phyloP scores from a whole-genome alignment of 495 filamentous ascomycete species.

The Annulohypoxylon maeteangense region DNA sequence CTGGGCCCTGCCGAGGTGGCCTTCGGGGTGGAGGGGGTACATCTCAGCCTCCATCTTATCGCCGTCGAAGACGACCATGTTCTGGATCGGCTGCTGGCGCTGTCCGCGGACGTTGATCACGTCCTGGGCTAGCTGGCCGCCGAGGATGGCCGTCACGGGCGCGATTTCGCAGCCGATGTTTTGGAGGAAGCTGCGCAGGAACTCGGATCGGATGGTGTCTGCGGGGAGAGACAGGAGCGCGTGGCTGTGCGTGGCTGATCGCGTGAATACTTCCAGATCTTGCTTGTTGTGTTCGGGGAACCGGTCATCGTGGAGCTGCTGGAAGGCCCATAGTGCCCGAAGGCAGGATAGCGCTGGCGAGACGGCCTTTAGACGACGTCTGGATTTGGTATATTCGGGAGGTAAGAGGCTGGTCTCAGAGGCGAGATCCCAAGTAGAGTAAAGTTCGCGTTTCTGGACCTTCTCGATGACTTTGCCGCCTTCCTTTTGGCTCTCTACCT shows the following conservation, averaged over 20 bases:
- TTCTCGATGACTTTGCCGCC: conserved; percentile 79
- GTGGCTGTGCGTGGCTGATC: conserved; percentile 77
- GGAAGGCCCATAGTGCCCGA: conserved; percentile 84
- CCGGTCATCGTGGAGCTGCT: conserved; percentile 54
- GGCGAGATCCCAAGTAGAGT: conserved; percentile 81
- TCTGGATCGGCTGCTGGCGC: conserved; percentile 93
- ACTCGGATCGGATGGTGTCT: conserved; percentile 77
- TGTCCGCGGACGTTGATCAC: conserved; percentile 94
- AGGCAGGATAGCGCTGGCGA: conserved; percentile 84
- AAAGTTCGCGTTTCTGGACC: conserved; percentile 90
- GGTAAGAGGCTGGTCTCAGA: conserved; percentile 78
- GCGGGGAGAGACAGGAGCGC: conserved; percentile 79
- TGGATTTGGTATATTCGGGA: conserved; percentile 70
- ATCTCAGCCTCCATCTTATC: conserved; percentile 79
- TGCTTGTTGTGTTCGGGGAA: conserved; percentile 46
- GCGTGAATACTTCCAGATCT: conserved; percentile 78
- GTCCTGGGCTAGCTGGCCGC: conserved; percentile 91
- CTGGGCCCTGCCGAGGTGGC: conserved; percentile 55
- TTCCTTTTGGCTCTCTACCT: conserved; percentile 77
- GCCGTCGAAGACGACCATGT: conserved; percentile 91
- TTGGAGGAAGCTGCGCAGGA: conserved; percentile 84
- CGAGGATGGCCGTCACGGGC: conserved; percentile 88
- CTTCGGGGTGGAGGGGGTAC: conserved; percentile 81
- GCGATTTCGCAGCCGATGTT: conserved; percentile 84
- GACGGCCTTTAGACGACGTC: conserved; percentile 76